Conservation (phyloP, 345 rosid species). For the Camelina hispida region DNA sequence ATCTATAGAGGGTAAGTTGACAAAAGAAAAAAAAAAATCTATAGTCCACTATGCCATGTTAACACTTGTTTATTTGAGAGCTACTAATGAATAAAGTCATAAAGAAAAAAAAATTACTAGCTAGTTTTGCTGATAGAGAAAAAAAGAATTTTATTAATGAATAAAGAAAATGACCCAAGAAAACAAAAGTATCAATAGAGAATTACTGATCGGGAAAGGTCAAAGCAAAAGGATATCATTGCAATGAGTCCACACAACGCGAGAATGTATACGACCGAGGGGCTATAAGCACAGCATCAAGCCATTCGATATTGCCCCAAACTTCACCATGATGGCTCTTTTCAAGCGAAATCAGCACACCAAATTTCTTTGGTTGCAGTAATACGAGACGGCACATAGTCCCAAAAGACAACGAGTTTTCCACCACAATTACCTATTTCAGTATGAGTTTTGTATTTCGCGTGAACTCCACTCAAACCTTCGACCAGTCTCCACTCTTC, state of each 20-base stretch:
- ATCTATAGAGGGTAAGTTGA: not conserved
- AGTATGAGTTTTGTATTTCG: not conserved
- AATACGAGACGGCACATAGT: not conserved
- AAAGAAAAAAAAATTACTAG: too few relatives aligned
- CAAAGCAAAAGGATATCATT: conserved; percentile 12
- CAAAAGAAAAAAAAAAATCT: too few relatives aligned
- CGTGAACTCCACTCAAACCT: not conserved
- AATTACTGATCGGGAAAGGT: not conserved
- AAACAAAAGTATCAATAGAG: not conserved
- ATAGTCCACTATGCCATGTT: not conserved
- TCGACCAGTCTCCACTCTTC: not conserved
- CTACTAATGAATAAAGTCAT: not conserved
- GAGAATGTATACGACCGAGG: not conserved
- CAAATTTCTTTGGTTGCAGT: not conserved
- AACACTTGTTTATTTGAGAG: not conserved
- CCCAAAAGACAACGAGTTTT: conserved; percentile 15
- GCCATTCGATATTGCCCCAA: conserved; percentile 2
- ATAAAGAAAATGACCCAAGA: not conserved
- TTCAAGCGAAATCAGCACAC: not conserved
- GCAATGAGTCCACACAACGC: too few relatives aligned
- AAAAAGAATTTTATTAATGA: not conserved
- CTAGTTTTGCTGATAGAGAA: not conserved
- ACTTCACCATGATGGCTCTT: not conserved
- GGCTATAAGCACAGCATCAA: not conserved
- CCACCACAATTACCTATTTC: not conserved